Percentiles rank a stretch among this genome's conserved stretches.
phyloP scores from a whole-genome alignment of 331 rosid species.

The Acacia pycnantha region DNA sequence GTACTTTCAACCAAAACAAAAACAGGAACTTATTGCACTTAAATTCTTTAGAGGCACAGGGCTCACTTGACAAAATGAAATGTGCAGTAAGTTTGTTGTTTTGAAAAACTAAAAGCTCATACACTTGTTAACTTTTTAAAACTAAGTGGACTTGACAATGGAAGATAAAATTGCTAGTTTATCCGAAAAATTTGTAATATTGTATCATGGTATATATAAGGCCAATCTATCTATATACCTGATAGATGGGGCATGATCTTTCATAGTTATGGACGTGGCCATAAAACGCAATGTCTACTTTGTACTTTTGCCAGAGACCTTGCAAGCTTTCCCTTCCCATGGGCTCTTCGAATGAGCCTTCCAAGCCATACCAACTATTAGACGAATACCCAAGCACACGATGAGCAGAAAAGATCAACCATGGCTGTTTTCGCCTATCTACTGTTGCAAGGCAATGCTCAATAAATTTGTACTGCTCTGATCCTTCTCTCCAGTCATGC shows the following conservation, averaged over 20 bases:
- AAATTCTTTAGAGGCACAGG: background rate
- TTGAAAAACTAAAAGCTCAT: background rate
- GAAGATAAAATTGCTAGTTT: background rate
- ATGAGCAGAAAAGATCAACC: constrained; percentile 83
- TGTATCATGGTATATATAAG: background rate
- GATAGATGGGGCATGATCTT: constrained; percentile 74
- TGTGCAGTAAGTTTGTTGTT: background rate
- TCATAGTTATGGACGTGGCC: constrained; percentile 82
- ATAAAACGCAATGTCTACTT: constrained; percentile 71
- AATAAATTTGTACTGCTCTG: constrained; percentile 73
- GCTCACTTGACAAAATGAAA: background rate
- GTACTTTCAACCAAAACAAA: background rate
- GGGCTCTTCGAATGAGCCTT: constrained; percentile 73
- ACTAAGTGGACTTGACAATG: background rate
- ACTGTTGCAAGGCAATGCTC: constrained; percentile 72
- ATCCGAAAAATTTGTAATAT: no score
- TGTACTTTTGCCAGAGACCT: constrained; percentile 75
- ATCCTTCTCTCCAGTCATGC: constrained; percentile 88
- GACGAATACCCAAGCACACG: constrained; percentile 77
- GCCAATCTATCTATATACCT: constrained; percentile 41
- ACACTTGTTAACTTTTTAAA: background rate
- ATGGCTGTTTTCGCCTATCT: constrained; percentile 75
- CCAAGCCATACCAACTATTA: constrained; percentile 27
- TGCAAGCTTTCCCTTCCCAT: constrained; percentile 80
- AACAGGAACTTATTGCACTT: background rate